phyloP scores from a whole-genome alignment of 106 monocot species.

The Allium sativum region DNA sequence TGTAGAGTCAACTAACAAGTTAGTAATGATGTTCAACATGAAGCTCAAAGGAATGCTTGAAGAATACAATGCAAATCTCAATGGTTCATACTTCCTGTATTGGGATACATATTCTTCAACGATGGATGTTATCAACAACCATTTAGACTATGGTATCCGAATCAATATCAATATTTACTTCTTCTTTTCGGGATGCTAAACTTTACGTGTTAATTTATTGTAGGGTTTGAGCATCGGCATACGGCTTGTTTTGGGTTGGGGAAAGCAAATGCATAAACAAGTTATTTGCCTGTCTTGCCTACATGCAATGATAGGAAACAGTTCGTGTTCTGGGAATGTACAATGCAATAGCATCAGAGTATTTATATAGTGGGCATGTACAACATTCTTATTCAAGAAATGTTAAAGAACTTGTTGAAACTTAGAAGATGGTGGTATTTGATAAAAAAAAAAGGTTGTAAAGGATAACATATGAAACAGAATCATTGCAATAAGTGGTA shows the following conservation, averaged over 20 bases:
- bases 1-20: conserved; percentile 21
- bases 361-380: conserved; percentile 24
- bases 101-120: conserved; percentile 9
- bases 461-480: no score
- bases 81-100: background rate
- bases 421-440: background rate
- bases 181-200: background rate
- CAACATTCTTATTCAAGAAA: conserved; percentile 27
- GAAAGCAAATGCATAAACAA: conserved; percentile 33
- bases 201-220: background rate
- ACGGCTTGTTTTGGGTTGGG: conserved; percentile 41
- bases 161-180: background rate
- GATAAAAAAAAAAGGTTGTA: no score
- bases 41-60: background rate
- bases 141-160: conserved; percentile 26
- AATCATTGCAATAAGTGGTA: no score
- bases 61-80: background rate
- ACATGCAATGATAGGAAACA: conserved; percentile 23
- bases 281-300: conserved; percentile 26
- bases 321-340: conserved; percentile 49
- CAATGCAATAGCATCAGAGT: conserved; percentile 16
- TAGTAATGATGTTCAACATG: conserved; percentile 12
- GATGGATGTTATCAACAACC: conserved; percentile 28
- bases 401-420: conserved; percentile 25
- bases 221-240: conserved; percentile 34